Conservation (phyloP, 805 yeast genomes). For the Yarrowia hollandica region DNA sequence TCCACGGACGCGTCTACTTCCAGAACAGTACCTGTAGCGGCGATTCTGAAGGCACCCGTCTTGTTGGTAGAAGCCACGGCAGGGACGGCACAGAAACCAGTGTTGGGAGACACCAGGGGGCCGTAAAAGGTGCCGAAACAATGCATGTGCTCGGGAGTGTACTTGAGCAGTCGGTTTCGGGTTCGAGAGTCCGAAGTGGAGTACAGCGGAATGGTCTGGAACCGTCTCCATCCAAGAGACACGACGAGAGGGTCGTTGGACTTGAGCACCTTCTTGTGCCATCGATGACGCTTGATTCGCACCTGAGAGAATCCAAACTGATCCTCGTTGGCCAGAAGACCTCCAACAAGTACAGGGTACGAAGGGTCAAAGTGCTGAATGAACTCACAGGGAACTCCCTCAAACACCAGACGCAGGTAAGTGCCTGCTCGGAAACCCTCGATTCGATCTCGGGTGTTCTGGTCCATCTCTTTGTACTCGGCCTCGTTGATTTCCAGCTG, state of each 20-base stretch:
- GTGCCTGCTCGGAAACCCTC: conserved; percentile 95
- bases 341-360: conserved; percentile 87
- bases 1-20: conserved; percentile 87
- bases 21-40: conserved; percentile 95
- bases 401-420: conserved; percentile 85
- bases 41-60: conserved; percentile 87
- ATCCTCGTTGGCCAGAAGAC: conserved; percentile 84
- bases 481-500: conserved; percentile 91
- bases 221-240: conserved; percentile 97
- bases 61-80: conserved; percentile 80
- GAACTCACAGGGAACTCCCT: conserved; percentile 83
- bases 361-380: conserved; percentile 81
- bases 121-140: conserved; percentile 96
- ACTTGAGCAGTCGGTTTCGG: conserved; percentile 94
- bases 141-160: conserved; percentile 97
- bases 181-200: conserved; percentile 98
- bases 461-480: conserved; percentile 63
- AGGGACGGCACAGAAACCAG: conserved; percentile 95
- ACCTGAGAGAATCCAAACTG: conserved; percentile 91
- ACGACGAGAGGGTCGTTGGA: conserved; percentile 92
- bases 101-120: conserved; percentile 94
- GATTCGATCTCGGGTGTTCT: conserved; percentile 70
- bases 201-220: conserved; percentile 93
- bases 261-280: conserved; percentile 96
- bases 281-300: conserved; percentile 94